Base-by-base conservation (phyloP, 305 asterid species). In the Galium porrigens region DNA sequence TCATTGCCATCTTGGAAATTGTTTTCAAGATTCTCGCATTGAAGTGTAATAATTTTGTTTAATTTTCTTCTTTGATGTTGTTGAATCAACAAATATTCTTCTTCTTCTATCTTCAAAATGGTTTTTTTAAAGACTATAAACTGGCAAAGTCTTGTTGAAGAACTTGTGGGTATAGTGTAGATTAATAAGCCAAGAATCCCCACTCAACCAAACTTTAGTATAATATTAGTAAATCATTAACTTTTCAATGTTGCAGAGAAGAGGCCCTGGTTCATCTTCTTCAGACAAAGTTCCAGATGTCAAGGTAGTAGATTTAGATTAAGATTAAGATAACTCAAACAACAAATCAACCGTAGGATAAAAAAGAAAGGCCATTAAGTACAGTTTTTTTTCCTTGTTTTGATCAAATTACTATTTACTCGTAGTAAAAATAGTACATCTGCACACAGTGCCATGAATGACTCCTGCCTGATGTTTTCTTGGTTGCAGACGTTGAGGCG, bases 401-500 rank as follows among this genome's bases (percentile, higher is more conserved):
- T 29, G 49, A 41, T 18, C 2, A 0, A 14, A 41, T 37, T 32
- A 51, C 61, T 61, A 7, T 5, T 44, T 3, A 44, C 44, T 0
- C 42, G 9, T 7, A 37, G 9, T 7, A 37, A 1, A 6, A 37
- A 1, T 1, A 6, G 44, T 37, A 37, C 12, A 37, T 2, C 30
- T 27, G 30, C 2, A 27, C 42, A 7, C 42, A 36, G 42, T 44
- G 2, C 11, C 22, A 5, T 63, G 67, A 53, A 37, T 70, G 51
- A 39, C 11, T 44, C 51, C 17, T 49, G n/a, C 51, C 17, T 49
- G n/a, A 34, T 72, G 9, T 70, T 52, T 18, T 65, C 69, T 48
- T n/a, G 54, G 12, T 61, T 77, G n/a, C 82, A 92, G 99, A 87
- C 95, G 44, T 48, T 92, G 83, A 87, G 97, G 72, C 94, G 99